A percentile compares a stretch with the other conserved stretches of the same genome.
Evolutionary conservation across 495 filamentous ascomycete species (phyloP).

Genomic region (Penicillium salamii): DNA sequence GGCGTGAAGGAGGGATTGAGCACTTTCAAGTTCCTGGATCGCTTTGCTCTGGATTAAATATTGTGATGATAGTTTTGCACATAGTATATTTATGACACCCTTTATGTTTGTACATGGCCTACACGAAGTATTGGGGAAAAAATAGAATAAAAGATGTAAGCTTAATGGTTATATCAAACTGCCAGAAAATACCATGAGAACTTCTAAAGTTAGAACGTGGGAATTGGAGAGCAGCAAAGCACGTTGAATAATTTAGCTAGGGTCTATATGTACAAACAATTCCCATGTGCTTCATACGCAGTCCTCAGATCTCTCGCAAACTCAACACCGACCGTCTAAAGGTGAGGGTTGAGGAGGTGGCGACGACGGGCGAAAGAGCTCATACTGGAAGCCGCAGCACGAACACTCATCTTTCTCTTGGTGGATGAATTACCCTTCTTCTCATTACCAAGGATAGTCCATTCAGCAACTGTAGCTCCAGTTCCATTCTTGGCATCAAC

Average conservation of each 20-base stretch:
- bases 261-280: neutral
- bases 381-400: slow-evolving; percentile 4
- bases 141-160: too few species aligned
- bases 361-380: slow-evolving; percentile 14
- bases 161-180: too few species aligned
- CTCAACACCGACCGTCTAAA: slow-evolving; percentile 3
- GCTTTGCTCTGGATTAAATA: slow-evolving; percentile 32
- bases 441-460: slow-evolving; percentile 52
- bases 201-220: too few species aligned
- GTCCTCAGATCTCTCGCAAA: too few species aligned
- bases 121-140: too few species aligned
- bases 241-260: too few species aligned
- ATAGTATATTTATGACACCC: neutral
- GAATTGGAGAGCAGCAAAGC: too few species aligned
- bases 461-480: slow-evolving; percentile 72
- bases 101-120: too few species aligned
- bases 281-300: too few species aligned
- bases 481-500: slow-evolving; percentile 41
- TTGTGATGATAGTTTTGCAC: neutral
- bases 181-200: too few species aligned
- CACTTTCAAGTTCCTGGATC: slow-evolving; percentile 62
- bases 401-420: slow-evolving; percentile 16
- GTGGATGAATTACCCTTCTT: neutral
- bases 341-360: neutral
- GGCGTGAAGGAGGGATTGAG: slow-evolving; percentile 57